phyloP scores from a whole-genome alignment of 2,329 filamentous ascomycete species.

The Cercospora beticola region DNA sequence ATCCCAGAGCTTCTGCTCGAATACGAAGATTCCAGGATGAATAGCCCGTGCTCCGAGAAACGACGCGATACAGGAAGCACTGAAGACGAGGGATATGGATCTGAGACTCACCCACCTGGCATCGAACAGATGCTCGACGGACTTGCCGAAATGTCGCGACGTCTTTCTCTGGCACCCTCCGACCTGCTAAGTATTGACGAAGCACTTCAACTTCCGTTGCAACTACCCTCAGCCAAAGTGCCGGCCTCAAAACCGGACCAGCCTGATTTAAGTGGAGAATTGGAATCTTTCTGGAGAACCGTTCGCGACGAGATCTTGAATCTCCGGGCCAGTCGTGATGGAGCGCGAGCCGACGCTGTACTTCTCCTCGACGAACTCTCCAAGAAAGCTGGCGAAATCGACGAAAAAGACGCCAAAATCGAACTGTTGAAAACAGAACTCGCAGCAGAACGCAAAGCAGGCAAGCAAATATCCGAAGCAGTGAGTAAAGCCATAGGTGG shows the following conservation, averaged over 20 bases:
- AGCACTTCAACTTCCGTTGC: neutral
- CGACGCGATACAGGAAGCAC: neutral
- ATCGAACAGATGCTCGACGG: constrained; percentile 8
- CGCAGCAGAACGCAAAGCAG: neutral
- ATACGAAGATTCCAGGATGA: neutral
- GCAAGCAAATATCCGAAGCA: constrained; percentile 7
- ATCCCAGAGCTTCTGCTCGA: constrained; percentile 9
- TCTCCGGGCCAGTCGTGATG: neutral
- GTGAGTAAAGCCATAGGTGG: too few relatives aligned
- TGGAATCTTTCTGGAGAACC: constrained; percentile 7
- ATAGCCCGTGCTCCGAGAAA: neutral
- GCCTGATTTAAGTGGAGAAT: neutral
- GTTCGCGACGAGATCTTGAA: constrained; percentile 5
- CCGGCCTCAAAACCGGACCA: neutral
- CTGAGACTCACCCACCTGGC: neutral
- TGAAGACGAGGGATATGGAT: constrained; percentile 11
- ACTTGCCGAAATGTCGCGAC: constrained; percentile 7
- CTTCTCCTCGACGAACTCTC: constrained; percentile 4
- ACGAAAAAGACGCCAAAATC: constrained; percentile 1
- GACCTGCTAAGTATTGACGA: constrained; percentile 4
- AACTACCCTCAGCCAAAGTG: neutral
- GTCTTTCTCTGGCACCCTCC: constrained; percentile 4
- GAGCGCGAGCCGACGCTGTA: constrained; percentile 3
- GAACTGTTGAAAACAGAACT: constrained; percentile 1
- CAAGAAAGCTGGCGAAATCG: neutral